Conservation (phyloP, 108 stramenopile genomes). For the Epithemia pelagica region DNA sequence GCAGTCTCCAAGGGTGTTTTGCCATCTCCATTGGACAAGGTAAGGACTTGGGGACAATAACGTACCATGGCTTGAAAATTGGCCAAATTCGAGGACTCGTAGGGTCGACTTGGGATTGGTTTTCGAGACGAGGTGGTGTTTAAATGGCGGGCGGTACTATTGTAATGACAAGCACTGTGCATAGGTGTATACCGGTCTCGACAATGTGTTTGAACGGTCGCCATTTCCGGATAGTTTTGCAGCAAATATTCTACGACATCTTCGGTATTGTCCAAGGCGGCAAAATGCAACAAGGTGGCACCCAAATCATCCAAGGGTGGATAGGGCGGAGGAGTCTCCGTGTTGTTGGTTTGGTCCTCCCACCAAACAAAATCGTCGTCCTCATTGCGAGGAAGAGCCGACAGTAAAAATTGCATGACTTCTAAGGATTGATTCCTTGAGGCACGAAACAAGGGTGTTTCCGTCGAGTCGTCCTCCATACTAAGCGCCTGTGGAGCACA, state of each 20-base stretch:
- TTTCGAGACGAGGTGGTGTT: background rate
- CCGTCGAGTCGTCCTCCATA: background rate
- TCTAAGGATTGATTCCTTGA: background rate
- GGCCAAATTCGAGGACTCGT: background rate
- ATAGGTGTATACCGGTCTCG: background rate
- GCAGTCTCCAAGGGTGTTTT: background rate
- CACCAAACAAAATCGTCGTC: too few relatives aligned
- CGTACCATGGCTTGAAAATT: background rate
- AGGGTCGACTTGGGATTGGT: background rate
- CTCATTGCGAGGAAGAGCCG: background rate
- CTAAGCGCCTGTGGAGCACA: background rate
- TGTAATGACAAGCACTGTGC: background rate
- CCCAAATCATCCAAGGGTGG: background rate
- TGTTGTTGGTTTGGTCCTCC: background rate
- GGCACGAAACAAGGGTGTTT: background rate
- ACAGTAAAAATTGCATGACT: background rate
- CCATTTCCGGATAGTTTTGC: background rate
- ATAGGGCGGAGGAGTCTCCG: background rate
- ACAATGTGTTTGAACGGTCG: background rate
- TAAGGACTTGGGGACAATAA: background rate
- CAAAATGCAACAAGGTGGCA: background rate
- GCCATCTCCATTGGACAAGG: background rate
- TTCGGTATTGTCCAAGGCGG: background rate
- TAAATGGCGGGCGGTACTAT: background rate
- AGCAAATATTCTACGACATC: background rate